A percentile compares a stretch with the other conserved stretches of the same genome.
phyloP scores from a whole-genome alignment of 1,284 basidiomycete species.

The Cutaneotrichosporon curvatum region DNA sequence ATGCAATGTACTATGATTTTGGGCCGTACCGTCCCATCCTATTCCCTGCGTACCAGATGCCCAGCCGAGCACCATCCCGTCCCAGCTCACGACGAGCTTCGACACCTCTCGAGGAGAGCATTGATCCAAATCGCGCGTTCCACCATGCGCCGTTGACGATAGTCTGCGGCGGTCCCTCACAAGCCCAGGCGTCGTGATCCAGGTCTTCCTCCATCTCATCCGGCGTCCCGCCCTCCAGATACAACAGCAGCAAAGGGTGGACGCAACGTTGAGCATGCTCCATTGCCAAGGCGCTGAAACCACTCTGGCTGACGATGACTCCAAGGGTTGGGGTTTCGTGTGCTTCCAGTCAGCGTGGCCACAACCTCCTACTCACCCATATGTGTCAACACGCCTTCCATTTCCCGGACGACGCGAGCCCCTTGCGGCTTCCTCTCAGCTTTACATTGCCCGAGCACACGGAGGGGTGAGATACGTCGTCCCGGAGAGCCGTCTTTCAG shows the following conservation, averaged over 20 bases:
- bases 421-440: slow-evolving; percentile 71
- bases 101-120: too few relatives aligned
- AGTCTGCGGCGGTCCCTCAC: neutral
- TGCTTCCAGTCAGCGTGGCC: slow-evolving; percentile 1
- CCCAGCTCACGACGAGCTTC: slow-evolving; percentile 2
- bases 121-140: slow-evolving; percentile 5
- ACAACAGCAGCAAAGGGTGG: slow-evolving; percentile 67
- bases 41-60: slow-evolving; percentile 11
- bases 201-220: neutral
- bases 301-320: slow-evolving; percentile 65
- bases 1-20: neutral
- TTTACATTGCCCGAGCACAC: slow-evolving; percentile 85
- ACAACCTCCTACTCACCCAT: slow-evolving; percentile 10
- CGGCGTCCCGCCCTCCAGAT: slow-evolving; percentile 49
- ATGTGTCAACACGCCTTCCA: slow-evolving; percentile 67
- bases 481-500: slow-evolving; percentile 1
- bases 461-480: slow-evolving; percentile 48
- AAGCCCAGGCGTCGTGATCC: too few relatives aligned
- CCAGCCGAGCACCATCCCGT: neutral
- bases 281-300: slow-evolving; percentile 63
- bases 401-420: slow-evolving; percentile 72
- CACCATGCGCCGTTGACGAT: slow-evolving; percentile 11
- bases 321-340: slow-evolving; percentile 50
- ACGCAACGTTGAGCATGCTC: slow-evolving; percentile 62
- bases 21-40: slow-evolving; percentile 13